These are phyloP conservation scores for Yamadazyma conglobata DNA, from an alignment of 1,139 yeast species.

Conservation along the genomic window DNA sequence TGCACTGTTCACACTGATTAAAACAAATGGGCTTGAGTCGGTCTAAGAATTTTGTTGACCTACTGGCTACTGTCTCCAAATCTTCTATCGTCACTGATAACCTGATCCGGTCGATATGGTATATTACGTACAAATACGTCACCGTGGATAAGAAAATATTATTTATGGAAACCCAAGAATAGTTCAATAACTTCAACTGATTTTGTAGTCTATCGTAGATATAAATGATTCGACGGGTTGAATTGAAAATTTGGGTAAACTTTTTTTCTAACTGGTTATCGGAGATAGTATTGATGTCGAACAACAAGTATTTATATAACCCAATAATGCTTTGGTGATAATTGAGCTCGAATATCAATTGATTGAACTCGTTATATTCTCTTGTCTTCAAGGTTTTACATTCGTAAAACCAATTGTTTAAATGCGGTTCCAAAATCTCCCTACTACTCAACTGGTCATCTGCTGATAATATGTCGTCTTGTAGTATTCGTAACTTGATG, in stretches of 20 bases:
- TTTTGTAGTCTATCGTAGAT: constrained; percentile 8
- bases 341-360: constrained; percentile 52
- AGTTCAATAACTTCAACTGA: constrained; percentile 36
- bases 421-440: constrained; percentile 29
- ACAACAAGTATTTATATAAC: constrained; percentile 60
- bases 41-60: constrained; percentile 1
- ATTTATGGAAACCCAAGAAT: constrained; percentile 92
- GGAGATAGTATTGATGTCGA: constrained; percentile 1
- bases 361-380: constrained; percentile 70
- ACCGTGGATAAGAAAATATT: constrained; percentile 84
- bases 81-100: constrained; percentile 4
- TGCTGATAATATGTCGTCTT: constrained; percentile 7
- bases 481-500: constrained; percentile 11
- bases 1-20: constrained; percentile 8
- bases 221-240: constrained; percentile 8
- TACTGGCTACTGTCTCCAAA: not conserved
- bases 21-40: constrained; percentile 7
- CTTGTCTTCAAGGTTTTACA: constrained; percentile 52
- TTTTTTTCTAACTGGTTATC: not conserved
- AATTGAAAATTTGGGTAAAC: constrained; percentile 5
- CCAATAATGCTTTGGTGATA: constrained; percentile 69
- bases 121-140: constrained; percentile 69
- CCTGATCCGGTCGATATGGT: constrained; percentile 57
- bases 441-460: constrained; percentile 1
- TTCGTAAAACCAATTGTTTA: constrained; percentile 57